Evolutionary conservation across 441 rosid species (phyloP).

Genomic region (Breynia disticha): DNA sequence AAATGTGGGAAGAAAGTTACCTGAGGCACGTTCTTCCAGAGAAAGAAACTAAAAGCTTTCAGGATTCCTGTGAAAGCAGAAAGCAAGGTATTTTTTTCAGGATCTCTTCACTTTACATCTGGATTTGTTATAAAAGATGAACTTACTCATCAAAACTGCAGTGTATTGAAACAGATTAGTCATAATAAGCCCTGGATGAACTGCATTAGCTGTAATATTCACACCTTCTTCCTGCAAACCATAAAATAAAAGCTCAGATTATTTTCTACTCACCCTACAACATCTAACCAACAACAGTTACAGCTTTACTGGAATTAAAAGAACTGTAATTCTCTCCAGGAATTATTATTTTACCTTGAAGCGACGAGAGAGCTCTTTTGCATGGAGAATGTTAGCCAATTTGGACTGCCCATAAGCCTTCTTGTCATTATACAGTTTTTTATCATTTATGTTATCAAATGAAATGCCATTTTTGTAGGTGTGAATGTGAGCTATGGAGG

Average conservation of each 20-base stretch:
- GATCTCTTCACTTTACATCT: too few relatives aligned
- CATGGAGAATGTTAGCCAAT: conserved; percentile 69
- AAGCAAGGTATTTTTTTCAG: too few relatives aligned
- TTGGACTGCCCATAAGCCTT: conserved; percentile 92
- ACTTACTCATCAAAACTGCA: conserved; percentile 42
- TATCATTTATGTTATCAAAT: conserved; percentile 39
- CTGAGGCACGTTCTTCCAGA: conserved; percentile 89
- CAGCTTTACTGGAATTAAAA: too few relatives aligned
- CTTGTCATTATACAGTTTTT: conserved; percentile 33
- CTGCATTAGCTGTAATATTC: conserved; percentile 67
- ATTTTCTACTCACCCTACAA: too few relatives aligned
- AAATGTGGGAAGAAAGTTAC: conserved; percentile 17
- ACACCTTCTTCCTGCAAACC: conserved; percentile 56
- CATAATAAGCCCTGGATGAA: conserved; percentile 85
- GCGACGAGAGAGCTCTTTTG: conserved; percentile 74
- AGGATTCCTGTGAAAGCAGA: conserved; percentile 34
- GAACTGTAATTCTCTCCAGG: background rate
- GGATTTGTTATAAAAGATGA: too few relatives aligned
- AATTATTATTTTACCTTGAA: conserved; percentile 43
- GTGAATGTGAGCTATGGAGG: conserved; percentile 76
- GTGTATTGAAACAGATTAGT: conserved; percentile 65
- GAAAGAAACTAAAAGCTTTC: conserved; percentile 42
- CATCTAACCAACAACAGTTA: too few relatives aligned
- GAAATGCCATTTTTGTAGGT: conserved; percentile 50
- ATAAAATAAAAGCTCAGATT: background rate